These are phyloP conservation scores for Metarhizium brunneum DNA, from an alignment of 2,329 filamentous ascomycete genomes.

Conservation along the genomic window DNA sequence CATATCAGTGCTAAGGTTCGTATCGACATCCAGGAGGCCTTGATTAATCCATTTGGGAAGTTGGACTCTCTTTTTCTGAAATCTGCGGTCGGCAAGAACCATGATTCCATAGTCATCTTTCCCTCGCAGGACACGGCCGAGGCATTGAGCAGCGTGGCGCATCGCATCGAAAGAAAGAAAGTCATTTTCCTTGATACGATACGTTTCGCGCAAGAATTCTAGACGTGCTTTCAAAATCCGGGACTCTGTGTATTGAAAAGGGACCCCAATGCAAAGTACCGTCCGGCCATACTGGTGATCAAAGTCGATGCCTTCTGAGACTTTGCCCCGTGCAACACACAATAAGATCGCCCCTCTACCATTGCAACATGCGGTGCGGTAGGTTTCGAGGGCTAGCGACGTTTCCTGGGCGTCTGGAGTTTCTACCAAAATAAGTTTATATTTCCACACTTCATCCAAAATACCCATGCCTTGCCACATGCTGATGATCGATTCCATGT, in stretches of 20 bases:
- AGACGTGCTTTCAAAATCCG: constrained; percentile 91
- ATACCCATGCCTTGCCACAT: constrained; percentile 99
- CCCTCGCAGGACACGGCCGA: constrained; percentile 86
- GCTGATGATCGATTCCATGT: constrained; percentile 98
- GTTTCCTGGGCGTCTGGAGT: constrained; percentile 97
- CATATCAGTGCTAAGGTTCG: constrained; percentile 92
- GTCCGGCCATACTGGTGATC: constrained; percentile 97
- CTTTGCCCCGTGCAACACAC: constrained; percentile 93
- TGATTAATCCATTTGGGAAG: constrained; percentile 96
- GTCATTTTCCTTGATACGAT: constrained; percentile 93
- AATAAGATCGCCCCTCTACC: constrained; percentile 87
- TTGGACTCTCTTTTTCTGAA: constrained; percentile 83
- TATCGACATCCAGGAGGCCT: constrained; percentile 73
- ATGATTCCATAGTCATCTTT: constrained; percentile 99
- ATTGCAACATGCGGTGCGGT: constrained; percentile 95
- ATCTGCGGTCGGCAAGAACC: constrained; percentile 90
- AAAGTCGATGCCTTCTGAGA: constrained; percentile 97
- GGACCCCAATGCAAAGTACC: constrained; percentile 91
- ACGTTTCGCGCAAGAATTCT: constrained; percentile 94
- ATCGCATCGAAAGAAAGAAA: constrained; percentile 98
- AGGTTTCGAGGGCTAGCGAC: constrained; percentile 88
- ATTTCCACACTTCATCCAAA: constrained; percentile 96
- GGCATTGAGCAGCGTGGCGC: constrained; percentile 95
- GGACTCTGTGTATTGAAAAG: constrained; percentile 98
- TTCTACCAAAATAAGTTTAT: constrained; percentile 95